These are phyloP conservation scores for Picea abies DNA, from an alignment of 83 land plant genomes.

Conservation along the genomic window DNA sequence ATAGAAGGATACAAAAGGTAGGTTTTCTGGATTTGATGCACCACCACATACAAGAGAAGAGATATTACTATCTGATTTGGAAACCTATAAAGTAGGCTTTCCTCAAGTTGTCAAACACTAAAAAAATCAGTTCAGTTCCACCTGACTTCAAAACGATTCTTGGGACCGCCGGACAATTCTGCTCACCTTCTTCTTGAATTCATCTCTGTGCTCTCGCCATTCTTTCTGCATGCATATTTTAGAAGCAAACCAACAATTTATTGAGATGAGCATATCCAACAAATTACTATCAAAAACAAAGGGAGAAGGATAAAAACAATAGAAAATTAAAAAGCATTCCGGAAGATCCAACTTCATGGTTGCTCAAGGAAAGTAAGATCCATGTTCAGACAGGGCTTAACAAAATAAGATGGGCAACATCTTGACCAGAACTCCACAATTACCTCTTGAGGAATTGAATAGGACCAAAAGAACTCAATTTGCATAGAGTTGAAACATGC, in stretches of 20 bases:
- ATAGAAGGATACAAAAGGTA: background rate
- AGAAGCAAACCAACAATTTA: background rate
- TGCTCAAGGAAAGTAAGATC: no score
- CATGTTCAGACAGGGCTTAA: no score
- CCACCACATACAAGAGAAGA: background rate
- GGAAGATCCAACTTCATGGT: no score
- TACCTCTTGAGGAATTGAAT: no score
- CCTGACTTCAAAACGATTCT: constrained; percentile 40
- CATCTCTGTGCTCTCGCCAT: constrained; percentile 76
- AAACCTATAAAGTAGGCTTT: background rate
- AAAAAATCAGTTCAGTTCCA: background rate
- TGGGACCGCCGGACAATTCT: constrained; percentile 76
- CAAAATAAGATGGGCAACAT: no score
- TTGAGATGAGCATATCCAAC: background rate
- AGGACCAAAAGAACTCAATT: no score
- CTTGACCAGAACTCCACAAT: no score
- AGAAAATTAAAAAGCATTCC: no score
- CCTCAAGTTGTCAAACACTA: background rate
- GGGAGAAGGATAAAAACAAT: background rate
- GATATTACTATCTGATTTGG: background rate
- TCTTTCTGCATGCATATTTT: constrained; percentile 56
- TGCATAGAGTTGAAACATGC: no score
- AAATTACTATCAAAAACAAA: background rate
- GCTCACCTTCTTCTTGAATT: constrained; percentile 72
- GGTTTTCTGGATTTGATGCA: background rate